These are phyloP conservation scores for Penstemon eatonii DNA, from an alignment of 257 asterid genomes.

Conservation along the genomic window DNA sequence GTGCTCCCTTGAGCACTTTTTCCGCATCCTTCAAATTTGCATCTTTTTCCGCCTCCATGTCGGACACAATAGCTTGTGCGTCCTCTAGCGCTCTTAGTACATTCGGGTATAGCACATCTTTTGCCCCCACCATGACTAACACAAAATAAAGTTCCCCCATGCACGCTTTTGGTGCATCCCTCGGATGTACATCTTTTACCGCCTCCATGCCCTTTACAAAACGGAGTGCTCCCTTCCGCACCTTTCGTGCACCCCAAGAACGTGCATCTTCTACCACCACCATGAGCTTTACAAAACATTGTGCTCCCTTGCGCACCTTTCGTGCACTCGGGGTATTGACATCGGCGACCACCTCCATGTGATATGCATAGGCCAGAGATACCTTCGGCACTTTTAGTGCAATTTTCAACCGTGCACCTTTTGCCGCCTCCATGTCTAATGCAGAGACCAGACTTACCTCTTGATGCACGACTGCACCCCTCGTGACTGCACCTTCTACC, in stretches of 20 bases:
- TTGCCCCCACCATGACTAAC: conserved; percentile 68
- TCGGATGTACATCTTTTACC: conserved; percentile 62
- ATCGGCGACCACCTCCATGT: conserved; percentile 66
- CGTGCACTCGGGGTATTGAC: conserved; percentile 51
- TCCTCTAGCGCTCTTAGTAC: conserved; percentile 66
- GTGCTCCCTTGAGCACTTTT: conserved; percentile 76
- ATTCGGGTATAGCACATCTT: conserved; percentile 49
- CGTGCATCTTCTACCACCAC: conserved; percentile 65
- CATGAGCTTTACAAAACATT: conserved; percentile 60
- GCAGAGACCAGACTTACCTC: conserved; percentile 61
- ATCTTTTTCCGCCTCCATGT: conserved; percentile 79
- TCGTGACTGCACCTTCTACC: conserved; percentile 57
- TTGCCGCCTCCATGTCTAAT: conserved; percentile 76
- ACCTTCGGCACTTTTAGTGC: conserved; percentile 63
- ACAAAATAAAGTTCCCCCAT: conserved; percentile 64
- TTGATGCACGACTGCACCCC: conserved; percentile 59
- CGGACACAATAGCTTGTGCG: conserved; percentile 59
- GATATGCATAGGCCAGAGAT: conserved; percentile 62
- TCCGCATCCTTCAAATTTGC: conserved; percentile 49
- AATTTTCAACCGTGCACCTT: conserved; percentile 55
- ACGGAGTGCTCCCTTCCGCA: conserved; percentile 66
- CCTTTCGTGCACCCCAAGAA: conserved; percentile 62
- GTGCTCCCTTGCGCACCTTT: conserved; percentile 76
- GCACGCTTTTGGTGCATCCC: conserved; percentile 62
- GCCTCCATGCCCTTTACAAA: conserved; percentile 67